Evolutionary conservation across 2,329 filamentous ascomycete species (phyloP), one percentile per base, ranked within the genome.

Genomic region (Colletotrichum agaves): DNA sequence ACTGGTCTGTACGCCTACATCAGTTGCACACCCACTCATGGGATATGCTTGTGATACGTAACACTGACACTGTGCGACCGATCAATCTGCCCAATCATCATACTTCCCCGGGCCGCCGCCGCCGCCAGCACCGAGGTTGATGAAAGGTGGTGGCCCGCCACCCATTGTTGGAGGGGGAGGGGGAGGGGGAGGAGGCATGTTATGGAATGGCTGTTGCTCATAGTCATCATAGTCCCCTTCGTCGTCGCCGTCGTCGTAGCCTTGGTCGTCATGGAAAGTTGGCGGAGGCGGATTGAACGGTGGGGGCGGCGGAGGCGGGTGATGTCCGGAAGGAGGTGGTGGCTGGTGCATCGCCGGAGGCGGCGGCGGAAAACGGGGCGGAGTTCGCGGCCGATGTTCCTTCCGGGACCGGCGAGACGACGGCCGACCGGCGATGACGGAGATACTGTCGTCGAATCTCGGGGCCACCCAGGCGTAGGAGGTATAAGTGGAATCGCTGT

Each of bases 371-470:
- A 65, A 63, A 46, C 56, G 52, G 21, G 57, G 44, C 23, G 49
- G 61, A 37, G 44, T n/a, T 11, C 60, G 23, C 15, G 39, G 11
- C 12, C 44, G 46, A 17, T 62, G 43, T 4, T 52, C 53, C 43
- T 53, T 59, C 33, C 55, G 39, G 11, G 27, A 31, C 41, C 66
- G 60, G 19, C 65, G 46, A 17, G 50, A 64, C 17, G 46, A 56
- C n/a, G 63, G 44, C 59, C 61, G 58, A 52, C 63, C 53, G 35
- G 39, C 64, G 8, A 69, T 58, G 23, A 50, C 59, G n/a, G 69
- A 67, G 23, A 66, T 61, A 49, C 69, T 64, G 41, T 70, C 59
- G 11, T 70, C 69, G 43, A 56, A 70, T 17, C 56, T 69, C 6
- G 69, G 69, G 2, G 43, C 49, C 3, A 70, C 69, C 65, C 65